Evolutionary conservation across 257 asterid genomes (phyloP).

Genomic region (Gynochthodes officinalis): DNA sequence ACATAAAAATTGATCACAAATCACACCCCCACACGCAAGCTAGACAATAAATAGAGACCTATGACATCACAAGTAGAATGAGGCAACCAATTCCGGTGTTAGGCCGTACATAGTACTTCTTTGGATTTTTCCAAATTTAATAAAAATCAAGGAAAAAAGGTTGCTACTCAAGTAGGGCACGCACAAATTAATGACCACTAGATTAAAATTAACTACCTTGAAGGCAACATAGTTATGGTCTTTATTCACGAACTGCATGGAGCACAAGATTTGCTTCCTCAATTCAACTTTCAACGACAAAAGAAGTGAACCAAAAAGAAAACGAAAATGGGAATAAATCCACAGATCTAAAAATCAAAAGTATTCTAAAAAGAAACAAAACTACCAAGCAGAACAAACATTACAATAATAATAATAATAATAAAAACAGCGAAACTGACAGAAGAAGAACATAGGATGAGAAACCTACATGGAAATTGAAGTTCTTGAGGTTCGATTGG

Average conservation of each 20-base stretch:
- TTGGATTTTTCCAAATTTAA: slow-evolving; percentile 46
- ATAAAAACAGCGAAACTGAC: background rate
- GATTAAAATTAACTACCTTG: slow-evolving; percentile 48
- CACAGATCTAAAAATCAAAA: slow-evolving; percentile 33
- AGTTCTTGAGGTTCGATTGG: slow-evolving; percentile 78
- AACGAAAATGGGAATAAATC: slow-evolving; percentile 22
- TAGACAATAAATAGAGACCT: slow-evolving; percentile 40
- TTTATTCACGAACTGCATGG: slow-evolving; percentile 65
- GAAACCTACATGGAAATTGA: slow-evolving; percentile 56
- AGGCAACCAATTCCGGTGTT: slow-evolving; percentile 90
- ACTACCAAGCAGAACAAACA: background rate
- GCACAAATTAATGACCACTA: background rate
- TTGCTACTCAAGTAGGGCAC: slow-evolving; percentile 11
- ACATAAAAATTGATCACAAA: background rate
- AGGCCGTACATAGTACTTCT: slow-evolving; percentile 96
- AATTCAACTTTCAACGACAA: slow-evolving; percentile 49
- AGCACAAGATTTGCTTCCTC: slow-evolving; percentile 87
- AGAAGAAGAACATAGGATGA: too few species aligned
- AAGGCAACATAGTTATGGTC: slow-evolving; percentile 60
- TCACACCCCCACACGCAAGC: background rate
- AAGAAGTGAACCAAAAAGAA: slow-evolving; percentile 14
- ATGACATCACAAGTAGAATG: slow-evolving; percentile 67
- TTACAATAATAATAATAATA: background rate
- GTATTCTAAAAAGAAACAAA: too few species aligned
- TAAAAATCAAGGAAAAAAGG: background rate